Evolutionary conservation across 306 rosid species (phyloP).

Genomic region (Dalbergia oliveri): DNA sequence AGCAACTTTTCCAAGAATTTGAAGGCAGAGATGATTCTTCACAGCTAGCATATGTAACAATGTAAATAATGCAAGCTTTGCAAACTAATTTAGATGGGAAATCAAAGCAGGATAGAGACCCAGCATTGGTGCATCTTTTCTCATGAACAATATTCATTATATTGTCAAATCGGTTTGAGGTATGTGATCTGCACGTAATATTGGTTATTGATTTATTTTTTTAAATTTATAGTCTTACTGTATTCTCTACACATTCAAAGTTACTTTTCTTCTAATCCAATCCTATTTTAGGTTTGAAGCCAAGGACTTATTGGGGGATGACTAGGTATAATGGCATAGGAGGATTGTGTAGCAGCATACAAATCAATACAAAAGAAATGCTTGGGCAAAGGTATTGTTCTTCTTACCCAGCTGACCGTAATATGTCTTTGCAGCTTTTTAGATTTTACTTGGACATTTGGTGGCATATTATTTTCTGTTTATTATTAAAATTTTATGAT

Average conservation of each 20-base stretch:
- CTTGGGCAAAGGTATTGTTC: slow-evolving; percentile 87
- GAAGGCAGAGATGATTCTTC: too few relatives aligned
- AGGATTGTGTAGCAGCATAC: slow-evolving; percentile 97
- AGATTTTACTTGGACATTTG: slow-evolving; percentile 27
- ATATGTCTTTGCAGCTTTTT: slow-evolving; percentile 31
- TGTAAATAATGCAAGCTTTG: too few relatives aligned
- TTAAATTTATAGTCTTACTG: slow-evolving; percentile 39
- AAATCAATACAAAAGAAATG: slow-evolving; percentile 92
- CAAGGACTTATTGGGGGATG: slow-evolving; percentile 98
- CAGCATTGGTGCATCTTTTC: too few relatives aligned
- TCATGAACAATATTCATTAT: too few relatives aligned
- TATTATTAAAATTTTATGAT: neutral
- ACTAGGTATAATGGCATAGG: slow-evolving; percentile 95
- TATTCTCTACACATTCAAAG: slow-evolving; percentile 9
- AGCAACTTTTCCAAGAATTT: too few relatives aligned
- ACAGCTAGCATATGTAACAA: too few relatives aligned
- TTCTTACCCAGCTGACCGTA: neutral
- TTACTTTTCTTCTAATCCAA: slow-evolving; percentile 24
- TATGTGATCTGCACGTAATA: slow-evolving; percentile 41
- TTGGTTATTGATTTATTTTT: slow-evolving; percentile 25
- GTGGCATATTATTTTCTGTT: neutral
- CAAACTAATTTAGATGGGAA: too few relatives aligned
- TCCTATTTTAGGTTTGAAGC: slow-evolving; percentile 86
- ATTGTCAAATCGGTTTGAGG: slow-evolving; percentile 97
- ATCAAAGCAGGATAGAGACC: too few relatives aligned